These are phyloP conservation scores for Penicillium manginii DNA, from an alignment of 495 filamentous ascomycete genomes.

Conservation along the genomic window DNA sequence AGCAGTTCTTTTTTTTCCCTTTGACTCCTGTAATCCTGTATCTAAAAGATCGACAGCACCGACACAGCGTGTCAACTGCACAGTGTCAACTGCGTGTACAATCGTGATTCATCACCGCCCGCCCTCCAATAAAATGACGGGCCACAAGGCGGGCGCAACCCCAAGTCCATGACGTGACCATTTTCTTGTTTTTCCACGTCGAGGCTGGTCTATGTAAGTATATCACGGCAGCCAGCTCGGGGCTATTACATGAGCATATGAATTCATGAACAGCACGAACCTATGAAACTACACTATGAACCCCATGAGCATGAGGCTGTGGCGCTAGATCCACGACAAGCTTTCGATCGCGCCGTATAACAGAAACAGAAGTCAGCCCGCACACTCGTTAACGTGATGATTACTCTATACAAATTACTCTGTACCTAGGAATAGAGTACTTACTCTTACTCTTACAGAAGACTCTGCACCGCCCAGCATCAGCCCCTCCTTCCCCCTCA, in stretches of 20 bases:
- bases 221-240: too few relatives aligned
- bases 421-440: too few relatives aligned
- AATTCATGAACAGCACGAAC: too few relatives aligned
- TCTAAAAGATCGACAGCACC: not conserved
- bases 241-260: too few relatives aligned
- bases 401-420: too few relatives aligned
- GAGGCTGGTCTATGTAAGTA: not conserved
- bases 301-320: not conserved
- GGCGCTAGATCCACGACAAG: not conserved
- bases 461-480: too few relatives aligned
- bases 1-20: not conserved
- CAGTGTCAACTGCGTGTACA: not conserved
- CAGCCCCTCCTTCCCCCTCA: too few relatives aligned
- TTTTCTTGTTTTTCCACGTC: constrained; percentile 1
- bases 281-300: not conserved
- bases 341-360: not conserved
- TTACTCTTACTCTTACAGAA: not conserved
- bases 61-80: too few relatives aligned
- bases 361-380: too few relatives aligned
- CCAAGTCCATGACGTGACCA: constrained; percentile 32
- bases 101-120: constrained; percentile 13
- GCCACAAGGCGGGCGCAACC: not conserved
- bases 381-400: too few relatives aligned
- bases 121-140: not conserved
- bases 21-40: not conserved